Base-by-base conservation (phyloP, 2,329 filamentous ascomycete species). In the Aschersonia sp. region DNA sequence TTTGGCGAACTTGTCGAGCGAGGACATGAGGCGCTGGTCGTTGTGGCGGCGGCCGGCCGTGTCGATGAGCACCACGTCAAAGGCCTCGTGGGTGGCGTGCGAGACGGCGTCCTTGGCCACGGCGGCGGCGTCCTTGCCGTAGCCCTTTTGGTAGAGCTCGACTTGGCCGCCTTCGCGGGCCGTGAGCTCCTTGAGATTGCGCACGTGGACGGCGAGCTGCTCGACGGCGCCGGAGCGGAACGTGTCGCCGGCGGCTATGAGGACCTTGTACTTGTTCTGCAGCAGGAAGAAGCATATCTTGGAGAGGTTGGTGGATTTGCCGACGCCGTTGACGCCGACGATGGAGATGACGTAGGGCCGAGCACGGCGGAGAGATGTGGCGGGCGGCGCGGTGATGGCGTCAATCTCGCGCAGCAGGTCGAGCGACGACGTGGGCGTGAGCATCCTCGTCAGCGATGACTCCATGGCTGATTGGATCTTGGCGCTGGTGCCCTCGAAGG, bases 261-360 rank as follows among this genome's bases (percentile, higher is more conserved):
- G 77, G 12, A 98, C 89, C 60, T 85, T 85, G 72, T 95, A 94
- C 63, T 94, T 89, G 72, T 98, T 98, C 66, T 98, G 91, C 32
- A 98, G 74, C 40, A 98, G 74, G 70, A 98, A 98, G 69, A 92
- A 98, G 65, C 89, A 94, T 55, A 98, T 95, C 67, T 98, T 98
- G 65, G 87, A 91, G 40, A 98, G 74, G 62, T 96, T 97, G 47
- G 92, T 98, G 12, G 89, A 96, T 70, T 98, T 98, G 60, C 92
- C 92, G 40, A 98, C 92, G 47, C 92, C 92, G 64, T 98, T 98
- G 61, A 98, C 92, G 52, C 92, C 92, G 43, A 98, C 92, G 52
- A 98, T 95, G 49, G 89, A 96, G 62, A 98, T 94, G 58, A 97
- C 91, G 62, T 97, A 98, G 43, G 92, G 92, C 4, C 92, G 83